Evolutionary conservation across 495 filamentous ascomycete species (phyloP), one percentile per base, ranked within the genome.

Genomic region (Xylaria venustula): DNA sequence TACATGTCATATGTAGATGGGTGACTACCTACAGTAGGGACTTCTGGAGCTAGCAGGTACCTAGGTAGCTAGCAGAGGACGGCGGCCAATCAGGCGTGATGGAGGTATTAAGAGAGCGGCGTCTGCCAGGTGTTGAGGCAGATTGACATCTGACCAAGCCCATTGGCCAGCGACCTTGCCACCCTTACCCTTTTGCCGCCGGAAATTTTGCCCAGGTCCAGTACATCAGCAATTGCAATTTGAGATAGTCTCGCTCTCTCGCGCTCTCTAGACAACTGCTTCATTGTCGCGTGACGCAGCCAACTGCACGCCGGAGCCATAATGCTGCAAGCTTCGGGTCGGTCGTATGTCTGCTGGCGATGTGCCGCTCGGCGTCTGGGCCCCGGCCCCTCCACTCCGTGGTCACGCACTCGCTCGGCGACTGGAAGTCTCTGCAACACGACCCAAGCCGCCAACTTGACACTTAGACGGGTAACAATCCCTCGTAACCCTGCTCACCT

Each of bases 281-380:
- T 26, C 17, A 11, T 28, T 40, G 32, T 40, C 40, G 8, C 2
- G 12, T 26, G 6, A 22, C 41, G 41, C 48, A 15, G 14, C 30
- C 37, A 17, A 37, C 3, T 22, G 23, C 23, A 40, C 23, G 3
- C 3, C 22, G 12, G 25, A 47, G 28, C 12, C 4, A 62, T 19
- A 7, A 73, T 69, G 64, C 46, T 71, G 8, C 60, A 62, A 32
- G 53, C 61, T 14, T 66, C 70, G n/a, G 32, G 51, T 44, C 61
- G 46, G 34, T 56, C 68, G 11, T 73, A 66, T 42, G 51, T 73
- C 25, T 73, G 70, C 28, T 71, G 70, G 68, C 58, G 54, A 57
- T 73, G 70, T 47, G 48, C 64, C 26, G 54, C 32, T 46, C 57
- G 44, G 45, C 58, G 48, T 17, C 5, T 51, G 34, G 19, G 58